phyloP scores from a whole-genome alignment of 1,139 yeast species.

The Pichia sp. region DNA sequence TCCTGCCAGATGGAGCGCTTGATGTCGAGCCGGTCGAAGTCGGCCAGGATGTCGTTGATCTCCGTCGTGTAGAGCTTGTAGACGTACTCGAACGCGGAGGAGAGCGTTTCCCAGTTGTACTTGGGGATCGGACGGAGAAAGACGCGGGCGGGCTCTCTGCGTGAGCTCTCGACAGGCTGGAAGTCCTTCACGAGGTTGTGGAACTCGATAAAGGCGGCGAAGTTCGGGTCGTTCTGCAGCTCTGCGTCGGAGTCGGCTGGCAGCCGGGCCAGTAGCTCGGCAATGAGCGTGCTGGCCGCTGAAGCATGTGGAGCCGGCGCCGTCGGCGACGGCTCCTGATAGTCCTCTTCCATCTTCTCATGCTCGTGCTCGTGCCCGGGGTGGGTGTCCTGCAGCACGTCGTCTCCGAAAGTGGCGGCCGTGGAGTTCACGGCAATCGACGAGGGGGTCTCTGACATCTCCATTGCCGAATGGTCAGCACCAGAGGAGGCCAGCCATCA shows the following conservation, averaged over 20 bases:
- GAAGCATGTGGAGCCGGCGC: neutral
- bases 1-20: constrained; percentile 26
- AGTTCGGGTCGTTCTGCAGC: constrained; percentile 9
- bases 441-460: constrained; percentile 1
- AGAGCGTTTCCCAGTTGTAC: constrained; percentile 23
- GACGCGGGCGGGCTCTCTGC: neutral
- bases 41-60: constrained; percentile 19
- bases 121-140: constrained; percentile 13
- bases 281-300: neutral
- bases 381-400: neutral
- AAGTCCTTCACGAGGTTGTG: constrained; percentile 6
- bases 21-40: constrained; percentile 23
- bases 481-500: no score
- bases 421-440: neutral
- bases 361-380: neutral
- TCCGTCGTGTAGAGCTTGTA: constrained; percentile 22
- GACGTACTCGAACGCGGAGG: constrained; percentile 21
- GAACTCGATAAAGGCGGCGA: constrained; percentile 6
- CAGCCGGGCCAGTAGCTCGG: neutral
- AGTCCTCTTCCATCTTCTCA: no score
- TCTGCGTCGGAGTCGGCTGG: constrained; percentile 1
- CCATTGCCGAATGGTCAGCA: neutral
- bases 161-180: neutral
- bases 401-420: constrained; percentile 9
- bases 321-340: no score